These are phyloP conservation scores for Grosmannia clavigera DNA, from an alignment of 2,329 filamentous ascomycete genomes.

Conservation along the genomic window DNA sequence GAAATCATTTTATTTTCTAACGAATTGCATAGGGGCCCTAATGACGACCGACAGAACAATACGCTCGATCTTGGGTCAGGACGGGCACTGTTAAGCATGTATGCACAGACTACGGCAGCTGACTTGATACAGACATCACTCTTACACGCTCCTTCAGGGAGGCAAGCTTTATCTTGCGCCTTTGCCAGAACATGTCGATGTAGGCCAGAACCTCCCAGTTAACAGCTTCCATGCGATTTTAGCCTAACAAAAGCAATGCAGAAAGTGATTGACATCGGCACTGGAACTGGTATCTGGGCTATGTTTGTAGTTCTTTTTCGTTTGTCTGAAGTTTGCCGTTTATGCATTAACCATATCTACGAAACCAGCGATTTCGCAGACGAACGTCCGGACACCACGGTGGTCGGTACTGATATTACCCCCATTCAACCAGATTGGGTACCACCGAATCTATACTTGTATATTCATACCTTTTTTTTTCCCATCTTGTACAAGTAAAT, in stretches of 20 bases:
- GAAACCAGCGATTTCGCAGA: background rate
- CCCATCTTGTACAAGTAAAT: background rate
- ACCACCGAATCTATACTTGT: constrained; percentile 22
- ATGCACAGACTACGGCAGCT: background rate
- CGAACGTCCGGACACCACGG: background rate
- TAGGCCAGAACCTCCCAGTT: too few relatives aligned
- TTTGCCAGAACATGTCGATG: background rate
- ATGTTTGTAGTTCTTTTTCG: background rate
- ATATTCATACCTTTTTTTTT: background rate
- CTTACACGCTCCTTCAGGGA: background rate
- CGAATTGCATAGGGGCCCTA: background rate
- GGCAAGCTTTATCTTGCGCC: background rate
- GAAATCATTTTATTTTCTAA: too few relatives aligned
- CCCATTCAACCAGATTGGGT: background rate
- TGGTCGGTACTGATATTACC: background rate
- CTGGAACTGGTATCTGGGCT: background rate
- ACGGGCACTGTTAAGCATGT: too few relatives aligned
- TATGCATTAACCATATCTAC: too few relatives aligned
- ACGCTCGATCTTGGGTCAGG: background rate
- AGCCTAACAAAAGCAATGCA: background rate
- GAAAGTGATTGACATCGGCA: background rate
- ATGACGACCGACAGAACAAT: background rate
- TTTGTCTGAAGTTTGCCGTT: too few relatives aligned
- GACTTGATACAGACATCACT: background rate
- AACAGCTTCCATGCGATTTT: too few relatives aligned